Base-by-base conservation (phyloP, 2,329 filamentous ascomycete species). In the Fusarium acutatum region DNA sequence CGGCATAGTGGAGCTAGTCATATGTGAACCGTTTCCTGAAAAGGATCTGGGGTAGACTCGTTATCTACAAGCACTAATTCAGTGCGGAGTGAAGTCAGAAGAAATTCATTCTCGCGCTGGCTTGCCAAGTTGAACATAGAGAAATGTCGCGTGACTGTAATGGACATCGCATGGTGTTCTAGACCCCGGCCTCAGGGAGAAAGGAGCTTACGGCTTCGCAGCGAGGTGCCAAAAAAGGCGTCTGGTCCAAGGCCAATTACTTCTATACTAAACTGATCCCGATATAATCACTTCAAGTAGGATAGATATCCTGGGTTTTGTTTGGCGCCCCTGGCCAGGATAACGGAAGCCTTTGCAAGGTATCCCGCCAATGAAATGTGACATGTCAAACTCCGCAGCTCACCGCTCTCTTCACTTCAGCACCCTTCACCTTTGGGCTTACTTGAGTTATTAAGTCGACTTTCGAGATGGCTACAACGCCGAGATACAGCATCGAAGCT, bases 401-500 rank as follows among this genome's bases (percentile, higher is more conserved):
- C 46, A 32, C 28, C 28, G 46, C 28, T 18, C 28, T n/a, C 40
- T 41, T n/a, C 28, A 32, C 46, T 30, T 13, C 10, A 49, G 17
- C 15, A 7, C 5, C 10, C 7, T 46, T 22, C 24, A 46, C 18
- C 18, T 28, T 28, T 28, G 3, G 7, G 18, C 8, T 9, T 6
- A 15, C 43, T 18, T 46, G 24, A 24, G 0, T 10, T 28, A 22
- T 7, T 24, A 6, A 14, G n/a, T 41, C 24, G 13, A 5, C 43
- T 28, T 28, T 10, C 22, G 11, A 59, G 18, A 65, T 65, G 61
- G 20, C 50, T 17, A 34, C 7, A 32, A 20, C 43, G 18, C 44
- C 30, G 5, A 64, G 26, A 71, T 68, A 65, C n/a, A 46, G 32
- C 8, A 62, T 68, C 40, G 64, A 71, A 43, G 5, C 7, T 3